Conservation (phyloP, 2,329 filamentous ascomycete species). For the Lachnellula cervina region DNA sequence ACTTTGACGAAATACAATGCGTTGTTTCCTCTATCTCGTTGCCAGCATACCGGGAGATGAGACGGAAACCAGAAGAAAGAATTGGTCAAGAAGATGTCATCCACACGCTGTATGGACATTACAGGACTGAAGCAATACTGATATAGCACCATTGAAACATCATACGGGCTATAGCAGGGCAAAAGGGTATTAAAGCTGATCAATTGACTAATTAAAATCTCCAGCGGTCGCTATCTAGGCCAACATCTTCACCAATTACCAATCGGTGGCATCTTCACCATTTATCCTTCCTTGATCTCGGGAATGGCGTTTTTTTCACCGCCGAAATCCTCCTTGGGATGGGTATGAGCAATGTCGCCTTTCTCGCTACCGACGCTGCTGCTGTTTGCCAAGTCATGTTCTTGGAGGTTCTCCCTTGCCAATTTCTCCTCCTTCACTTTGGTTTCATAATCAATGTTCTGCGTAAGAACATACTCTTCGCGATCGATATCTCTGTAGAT, state of each 20-base stretch:
- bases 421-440: neutral
- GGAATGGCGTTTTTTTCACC: neutral
- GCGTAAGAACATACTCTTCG: slow-evolving; percentile 37
- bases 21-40: no score
- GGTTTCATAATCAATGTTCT: slow-evolving; percentile 25
- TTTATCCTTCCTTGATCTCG: neutral
- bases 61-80: no score
- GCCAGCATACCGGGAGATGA: no score
- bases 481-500: slow-evolving; percentile 32
- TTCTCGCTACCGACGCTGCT: neutral
- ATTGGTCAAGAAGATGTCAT: no score
- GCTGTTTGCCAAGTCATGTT: neutral
- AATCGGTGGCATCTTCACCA: neutral
- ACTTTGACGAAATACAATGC: no score
- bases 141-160: no score
- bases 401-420: neutral
- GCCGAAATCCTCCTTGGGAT: neutral
- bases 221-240: no score
- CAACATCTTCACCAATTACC: neutral
- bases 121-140: no score
- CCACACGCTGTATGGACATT: no score
- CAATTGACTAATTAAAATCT: no score
- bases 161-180: no score
- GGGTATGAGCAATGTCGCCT: neutral
- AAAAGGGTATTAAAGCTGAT: no score